Base-by-base conservation (phyloP, 2,329 filamentous ascomycete genomes). In the Colletotrichum abscissum region DNA sequence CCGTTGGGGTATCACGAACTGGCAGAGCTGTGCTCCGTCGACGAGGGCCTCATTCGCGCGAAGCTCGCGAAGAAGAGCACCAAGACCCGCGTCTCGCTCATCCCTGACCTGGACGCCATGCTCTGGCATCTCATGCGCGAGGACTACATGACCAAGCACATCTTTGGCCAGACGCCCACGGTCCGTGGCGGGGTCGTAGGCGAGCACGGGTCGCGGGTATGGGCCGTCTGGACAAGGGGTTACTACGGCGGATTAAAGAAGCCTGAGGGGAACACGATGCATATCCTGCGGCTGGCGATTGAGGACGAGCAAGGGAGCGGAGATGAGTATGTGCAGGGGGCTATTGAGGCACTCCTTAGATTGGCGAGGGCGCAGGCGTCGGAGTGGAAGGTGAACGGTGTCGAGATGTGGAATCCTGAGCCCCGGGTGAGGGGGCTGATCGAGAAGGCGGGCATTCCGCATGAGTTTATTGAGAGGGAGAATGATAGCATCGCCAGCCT, bases 331-430 rank as follows among this genome's bases (percentile, higher is more conserved):
- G 84, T 92, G 58, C 81, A 82, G 0, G 82, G 85, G 19, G 87
- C 88, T 0, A 84, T 97, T 72, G 86, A 87, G 49, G 88, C 89
- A 3, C 87, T 98, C 30, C 80, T 97, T 57, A 82, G 84, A 55
- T 85, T 91, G 57, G 95, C 95, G 5, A 91, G 92, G 78, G 83
- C 83, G 9, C 91, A 97, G 82, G 95, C 95, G 1, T 83, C 86
- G 3, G 86, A 90, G 69, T 97, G 94, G 93, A 85, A 89, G 57
- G 90, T 94, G 84, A 86, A 87, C 54, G 87, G 90, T 58, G 90
- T 98, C 4, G 89, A 95, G 80, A 85, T 96, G 64, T 98, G 96
- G 96, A 97, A 97, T 79, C 95, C 95, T 0, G 88, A 88, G 4
- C 84, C 89, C 7, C 78, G 87, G 75, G 80, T 91, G 30, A 80